phyloP scores from a whole-genome alignment of 1,284 basidiomycete genomes.

The Vanrija sp. region DNA sequence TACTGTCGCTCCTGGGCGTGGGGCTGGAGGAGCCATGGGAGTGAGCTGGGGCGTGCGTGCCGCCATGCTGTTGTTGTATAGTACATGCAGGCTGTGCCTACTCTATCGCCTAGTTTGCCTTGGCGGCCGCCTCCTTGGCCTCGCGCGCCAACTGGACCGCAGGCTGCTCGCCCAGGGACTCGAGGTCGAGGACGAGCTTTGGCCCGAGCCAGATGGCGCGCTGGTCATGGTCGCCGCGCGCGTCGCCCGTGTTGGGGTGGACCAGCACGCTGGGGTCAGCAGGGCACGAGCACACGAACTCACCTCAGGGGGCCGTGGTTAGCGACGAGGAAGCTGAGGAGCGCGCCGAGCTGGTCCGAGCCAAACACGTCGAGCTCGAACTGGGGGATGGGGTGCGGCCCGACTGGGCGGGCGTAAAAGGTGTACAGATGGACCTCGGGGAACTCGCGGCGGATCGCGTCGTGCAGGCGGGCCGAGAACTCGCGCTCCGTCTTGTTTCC shows the following conservation, averaged over 20 bases:
- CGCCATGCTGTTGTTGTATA: too few relatives aligned
- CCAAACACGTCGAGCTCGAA: slow-evolving; percentile 65
- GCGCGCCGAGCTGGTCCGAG: slow-evolving; percentile 60
- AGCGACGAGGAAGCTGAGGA: slow-evolving; percentile 62
- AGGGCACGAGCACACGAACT: neutral
- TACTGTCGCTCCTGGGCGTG: too few relatives aligned
- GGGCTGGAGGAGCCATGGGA: too few relatives aligned
- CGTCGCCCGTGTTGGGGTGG: slow-evolving; percentile 64
- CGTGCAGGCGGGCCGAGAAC: neutral
- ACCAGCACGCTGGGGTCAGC: slow-evolving; percentile 57
- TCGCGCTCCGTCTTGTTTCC: neutral
- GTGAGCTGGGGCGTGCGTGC: too few relatives aligned
- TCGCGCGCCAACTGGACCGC: too few relatives aligned
- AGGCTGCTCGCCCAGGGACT: slow-evolving; percentile 23
- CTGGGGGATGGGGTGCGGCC: slow-evolving; percentile 55
- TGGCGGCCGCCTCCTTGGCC: too few relatives aligned
- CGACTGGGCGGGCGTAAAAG: neutral
- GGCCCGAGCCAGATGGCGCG: slow-evolving; percentile 64
- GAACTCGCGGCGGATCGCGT: neutral
- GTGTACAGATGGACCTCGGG: neutral
- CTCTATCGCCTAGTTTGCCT: too few relatives aligned
- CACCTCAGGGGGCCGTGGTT: slow-evolving; percentile 63
- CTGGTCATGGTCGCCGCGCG: slow-evolving; percentile 60
- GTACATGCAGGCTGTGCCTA: too few relatives aligned
- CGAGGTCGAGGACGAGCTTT: slow-evolving; percentile 56